A percentile compares a stretch with the other conserved stretches of the same genome.
Evolutionary conservation across 768 basidiomycete genomes (phyloP).

Genomic region (Amanita thiersii): DNA sequence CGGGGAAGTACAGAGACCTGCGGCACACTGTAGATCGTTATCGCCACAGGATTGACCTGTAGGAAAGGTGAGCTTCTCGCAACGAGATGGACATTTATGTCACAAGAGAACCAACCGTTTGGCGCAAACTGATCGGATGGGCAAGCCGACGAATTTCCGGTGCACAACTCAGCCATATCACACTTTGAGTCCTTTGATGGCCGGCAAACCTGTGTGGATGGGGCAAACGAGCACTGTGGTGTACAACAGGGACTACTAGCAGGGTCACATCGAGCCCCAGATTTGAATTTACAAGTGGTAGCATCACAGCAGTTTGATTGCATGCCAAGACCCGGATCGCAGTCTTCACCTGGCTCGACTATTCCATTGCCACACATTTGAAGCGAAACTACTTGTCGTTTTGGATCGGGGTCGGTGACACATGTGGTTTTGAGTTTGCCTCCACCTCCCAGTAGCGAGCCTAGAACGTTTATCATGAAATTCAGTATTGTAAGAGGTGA

Average conservation of each 20-base stretch:
- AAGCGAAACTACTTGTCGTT: slow-evolving; percentile 42
- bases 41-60: slow-evolving; percentile 60
- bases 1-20: slow-evolving; percentile 73
- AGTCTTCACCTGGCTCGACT: slow-evolving; percentile 77
- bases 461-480: slow-evolving; percentile 27
- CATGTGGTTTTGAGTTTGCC: slow-evolving; percentile 55
- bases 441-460: slow-evolving; percentile 55
- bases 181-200: slow-evolving; percentile 58
- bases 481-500: background rate
- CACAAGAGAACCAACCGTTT: slow-evolving; percentile 44
- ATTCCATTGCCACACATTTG: slow-evolving; percentile 83
- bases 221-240: slow-evolving; percentile 58
- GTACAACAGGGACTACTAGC: slow-evolving; percentile 72
- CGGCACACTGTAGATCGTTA: slow-evolving; percentile 62
- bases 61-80: slow-evolving; percentile 6
- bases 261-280: slow-evolving; percentile 73
- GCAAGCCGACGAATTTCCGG: slow-evolving; percentile 66
- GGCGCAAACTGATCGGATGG: slow-evolving; percentile 52
- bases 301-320: slow-evolving; percentile 68
- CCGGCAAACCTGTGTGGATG: slow-evolving; percentile 60
- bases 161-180: slow-evolving; percentile 68
- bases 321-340: slow-evolving; percentile 66
- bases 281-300: slow-evolving; percentile 64
- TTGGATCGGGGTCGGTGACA: slow-evolving; percentile 48
- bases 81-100: slow-evolving; percentile 2